Evolutionary conservation across 768 basidiomycete genomes (phyloP).

Genomic region (Pisolithus tinctorius): DNA sequence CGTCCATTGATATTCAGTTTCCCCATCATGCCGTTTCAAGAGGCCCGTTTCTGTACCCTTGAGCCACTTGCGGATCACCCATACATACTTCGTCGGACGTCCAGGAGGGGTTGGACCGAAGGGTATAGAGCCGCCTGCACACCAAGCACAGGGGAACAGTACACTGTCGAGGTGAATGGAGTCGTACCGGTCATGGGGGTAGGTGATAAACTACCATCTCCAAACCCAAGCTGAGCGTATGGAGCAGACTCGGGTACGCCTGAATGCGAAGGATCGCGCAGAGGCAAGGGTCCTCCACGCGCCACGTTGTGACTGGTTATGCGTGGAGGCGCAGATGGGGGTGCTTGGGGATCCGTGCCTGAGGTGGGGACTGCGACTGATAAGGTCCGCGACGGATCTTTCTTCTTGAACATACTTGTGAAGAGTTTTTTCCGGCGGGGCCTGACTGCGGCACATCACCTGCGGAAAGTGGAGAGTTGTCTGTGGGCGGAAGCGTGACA

Average conservation of each 20-base stretch:
- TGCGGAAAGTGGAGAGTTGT: slow-evolving; percentile 3
- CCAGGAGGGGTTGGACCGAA: slow-evolving; percentile 31
- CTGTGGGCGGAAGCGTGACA: slow-evolving; percentile 11
- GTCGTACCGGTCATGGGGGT: slow-evolving; percentile 2
- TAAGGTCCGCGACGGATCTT: slow-evolving; percentile 18
- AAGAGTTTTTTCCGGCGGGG: slow-evolving; percentile 49
- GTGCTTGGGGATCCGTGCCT: slow-evolving; percentile 13
- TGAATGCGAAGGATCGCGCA: no score
- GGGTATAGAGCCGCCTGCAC: slow-evolving; percentile 62
- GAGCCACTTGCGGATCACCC: slow-evolving; percentile 72
- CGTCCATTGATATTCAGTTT: slow-evolving; percentile 27
- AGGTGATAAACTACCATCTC: slow-evolving; percentile 11
- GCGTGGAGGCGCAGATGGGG: neutral
- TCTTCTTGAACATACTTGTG: slow-evolving; percentile 65
- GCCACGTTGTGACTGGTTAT: no score
- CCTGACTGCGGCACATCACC: neutral
- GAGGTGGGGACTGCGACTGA: slow-evolving; percentile 21
- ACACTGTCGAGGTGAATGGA: neutral
- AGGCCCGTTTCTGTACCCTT: slow-evolving; percentile 48
- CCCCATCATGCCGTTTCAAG: slow-evolving; percentile 39
- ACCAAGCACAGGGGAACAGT: slow-evolving; percentile 52
- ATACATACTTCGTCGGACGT: slow-evolving; percentile 53
- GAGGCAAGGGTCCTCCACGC: no score
- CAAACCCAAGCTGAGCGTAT: neutral
- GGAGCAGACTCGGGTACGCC: neutral